Base-by-base conservation (phyloP, 768 basidiomycete species). In the Pulveroboletus frians region DNA sequence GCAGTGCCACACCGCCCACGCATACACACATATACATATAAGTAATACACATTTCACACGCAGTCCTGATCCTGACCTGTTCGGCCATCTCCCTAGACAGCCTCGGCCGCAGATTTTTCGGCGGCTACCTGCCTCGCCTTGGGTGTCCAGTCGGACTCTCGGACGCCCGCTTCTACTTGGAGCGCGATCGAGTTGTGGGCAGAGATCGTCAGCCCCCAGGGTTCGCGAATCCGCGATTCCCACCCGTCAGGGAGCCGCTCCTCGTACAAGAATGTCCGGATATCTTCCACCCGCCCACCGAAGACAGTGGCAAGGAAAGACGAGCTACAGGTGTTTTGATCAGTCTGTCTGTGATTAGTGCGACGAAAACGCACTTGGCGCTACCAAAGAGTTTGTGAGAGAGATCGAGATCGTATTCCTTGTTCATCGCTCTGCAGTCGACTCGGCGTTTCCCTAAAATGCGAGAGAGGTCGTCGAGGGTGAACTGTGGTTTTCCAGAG, bases 211-310 rank as follows among this genome's bases (percentile, higher is more conserved):
- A 88, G 60, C 0, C 87, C 86, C 47, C 73, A 66, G 1, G 68
- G 76, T 29, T 72, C 65, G 21, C 75, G 71, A 29, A 80, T 63
- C 17, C 75, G 69, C 0, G 85, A 73, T 59, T 88, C 84, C 84
- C 85, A 89, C n/a, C 79, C 79, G 0, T 82, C 71, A 2, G 82
- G 81, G 23, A 89, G 59, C 18, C 85, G 77, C 55, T 90, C 87
- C 45, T 90, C 83, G 4, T 70, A 59, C 20, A 90, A 66, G 40
- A 86, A 56, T 1, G 74, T 51, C 35, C 73, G 67, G 26, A 88
- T 56, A 46, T 83, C 83, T 5, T 70, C 64, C 9, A 82, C 59
- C 26, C 73, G 70, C 1, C 86, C 83, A 4, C 84, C 88, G 53
- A 87, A 82, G 48, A 83, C 78, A 1, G 74, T 77, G 11, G 4